Percentiles rank a stretch among this genome's conserved stretches.
Conservation (phyloP, 108 stramenopile species). For the Skeletonema menzelii region DNA sequence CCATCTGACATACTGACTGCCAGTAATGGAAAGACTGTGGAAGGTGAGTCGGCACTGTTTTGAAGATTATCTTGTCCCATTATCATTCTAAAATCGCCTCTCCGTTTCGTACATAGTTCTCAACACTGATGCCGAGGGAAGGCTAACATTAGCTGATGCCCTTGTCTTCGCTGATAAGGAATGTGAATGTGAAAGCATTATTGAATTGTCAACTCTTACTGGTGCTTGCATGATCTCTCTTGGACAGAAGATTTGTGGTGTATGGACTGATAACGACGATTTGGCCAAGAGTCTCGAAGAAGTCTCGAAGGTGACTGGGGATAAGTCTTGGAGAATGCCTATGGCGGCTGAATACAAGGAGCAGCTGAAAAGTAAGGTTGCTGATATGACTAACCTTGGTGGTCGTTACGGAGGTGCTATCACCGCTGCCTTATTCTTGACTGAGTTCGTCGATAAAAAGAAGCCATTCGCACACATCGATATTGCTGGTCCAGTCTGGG, state of each 20-base stretch:
- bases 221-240: conserved; percentile 91
- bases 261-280: conserved; percentile 88
- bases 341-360: conserved; percentile 81
- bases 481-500: conserved; percentile 96
- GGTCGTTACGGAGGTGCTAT: conserved; percentile 86
- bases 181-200: conserved; percentile 87
- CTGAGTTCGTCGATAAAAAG: conserved; percentile 89
- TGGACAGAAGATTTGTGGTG: conserved; percentile 70
- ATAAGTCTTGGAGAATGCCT: conserved; percentile 93
- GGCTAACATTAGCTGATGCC: conserved; percentile 97
- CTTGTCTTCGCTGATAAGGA: conserved; percentile 96
- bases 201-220: conserved; percentile 93
- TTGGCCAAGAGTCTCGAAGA: conserved; percentile 83
- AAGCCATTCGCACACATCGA: conserved; percentile 89
- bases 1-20: conserved; percentile 96
- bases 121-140: conserved; percentile 98
- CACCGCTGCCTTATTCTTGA: conserved; percentile 87
- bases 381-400: conserved; percentile 85
- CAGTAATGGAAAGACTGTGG: conserved; percentile 97
- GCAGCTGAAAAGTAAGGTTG: conserved; percentile 82
- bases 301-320: conserved; percentile 79
- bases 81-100: background rate
- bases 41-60: conserved; percentile 18
- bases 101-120: conserved; percentile 53
- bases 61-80: too few species aligned